Evolutionary conservation across 208 protist species (phyloP).

Genomic region (Vickermania spadyakhi): DNA sequence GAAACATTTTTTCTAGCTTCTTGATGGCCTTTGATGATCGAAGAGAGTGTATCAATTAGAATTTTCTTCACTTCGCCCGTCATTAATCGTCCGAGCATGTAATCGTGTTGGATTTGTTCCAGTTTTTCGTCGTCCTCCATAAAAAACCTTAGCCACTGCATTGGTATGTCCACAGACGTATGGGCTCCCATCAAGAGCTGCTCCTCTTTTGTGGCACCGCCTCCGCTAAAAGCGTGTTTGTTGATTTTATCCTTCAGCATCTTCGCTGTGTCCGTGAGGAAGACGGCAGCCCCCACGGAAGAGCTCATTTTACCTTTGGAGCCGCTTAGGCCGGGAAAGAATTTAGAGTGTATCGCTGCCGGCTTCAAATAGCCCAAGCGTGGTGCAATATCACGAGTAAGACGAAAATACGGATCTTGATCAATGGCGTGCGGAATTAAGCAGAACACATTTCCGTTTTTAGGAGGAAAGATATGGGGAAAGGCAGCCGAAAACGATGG

Average conservation of each 20-base stretch:
- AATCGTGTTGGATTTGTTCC: constrained; percentile 69
- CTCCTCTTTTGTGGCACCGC: constrained; percentile 94
- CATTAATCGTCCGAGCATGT: constrained; percentile 93
- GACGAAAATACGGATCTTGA: constrained; percentile 99
- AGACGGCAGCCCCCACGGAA: constrained; percentile 88
- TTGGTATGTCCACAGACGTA: constrained; percentile 92
- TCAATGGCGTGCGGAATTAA: constrained; percentile 98
- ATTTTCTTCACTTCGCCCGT: constrained; percentile 96
- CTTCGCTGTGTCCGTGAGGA: constrained; percentile 96
- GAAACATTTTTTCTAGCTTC: constrained; percentile 81
- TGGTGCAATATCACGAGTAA: constrained; percentile 98
- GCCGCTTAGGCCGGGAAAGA: constrained; percentile 98
- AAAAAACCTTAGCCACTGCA: constrained; percentile 98
- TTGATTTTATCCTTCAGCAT: constrained; percentile 94
- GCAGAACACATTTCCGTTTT: constrained; percentile 92
- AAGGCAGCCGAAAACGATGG: constrained; percentile 96
- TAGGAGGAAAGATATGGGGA: constrained; percentile 93
- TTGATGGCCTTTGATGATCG: constrained; percentile 88
- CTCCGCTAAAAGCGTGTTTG: constrained; percentile 98
- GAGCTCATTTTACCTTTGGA: constrained; percentile 98
- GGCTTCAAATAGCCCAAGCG: constrained; percentile 95
- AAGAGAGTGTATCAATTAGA: constrained; percentile 86
- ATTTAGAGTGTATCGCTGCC: constrained; percentile 96
- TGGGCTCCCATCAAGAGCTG: constrained; percentile 94
- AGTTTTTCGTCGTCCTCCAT: constrained; percentile 96